Conservation (phyloP, 768 basidiomycete species). For the Russula compacta region DNA sequence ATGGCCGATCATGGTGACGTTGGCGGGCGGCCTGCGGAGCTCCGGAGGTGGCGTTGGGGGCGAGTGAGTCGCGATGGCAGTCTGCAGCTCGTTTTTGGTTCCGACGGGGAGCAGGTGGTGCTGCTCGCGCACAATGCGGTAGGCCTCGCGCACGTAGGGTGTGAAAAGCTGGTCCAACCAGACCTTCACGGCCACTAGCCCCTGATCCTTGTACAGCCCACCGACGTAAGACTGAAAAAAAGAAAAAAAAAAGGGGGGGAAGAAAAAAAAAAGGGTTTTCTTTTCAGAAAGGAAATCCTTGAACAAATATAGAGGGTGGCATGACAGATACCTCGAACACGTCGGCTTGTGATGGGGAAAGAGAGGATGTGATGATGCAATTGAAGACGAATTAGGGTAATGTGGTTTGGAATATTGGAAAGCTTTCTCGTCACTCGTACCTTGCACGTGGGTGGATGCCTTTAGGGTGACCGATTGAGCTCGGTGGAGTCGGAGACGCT, state of each 20-base stretch:
- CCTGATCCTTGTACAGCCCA: slow-evolving; percentile 66
- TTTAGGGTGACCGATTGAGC: slow-evolving; percentile 65
- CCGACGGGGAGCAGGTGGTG: slow-evolving; percentile 49
- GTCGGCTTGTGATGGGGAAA: slow-evolving; percentile 42
- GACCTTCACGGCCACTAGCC: slow-evolving; percentile 40
- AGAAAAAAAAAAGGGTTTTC: neutral
- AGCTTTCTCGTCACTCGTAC: slow-evolving; percentile 29
- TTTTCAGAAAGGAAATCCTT: neutral
- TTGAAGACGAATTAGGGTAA: neutral
- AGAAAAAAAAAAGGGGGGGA: neutral
- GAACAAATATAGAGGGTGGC: neutral
- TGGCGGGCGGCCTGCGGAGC: neutral
- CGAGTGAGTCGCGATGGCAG: slow-evolving; percentile 21
- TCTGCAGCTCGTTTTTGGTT: slow-evolving; percentile 24
- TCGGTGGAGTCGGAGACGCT: slow-evolving; percentile 52
- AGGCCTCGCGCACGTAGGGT: slow-evolving; percentile 56
- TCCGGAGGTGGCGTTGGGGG: slow-evolving; percentile 16
- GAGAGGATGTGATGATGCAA: neutral
- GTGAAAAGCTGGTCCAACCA: slow-evolving; percentile 59
- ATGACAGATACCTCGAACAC: slow-evolving; percentile 55
- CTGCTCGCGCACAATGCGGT: slow-evolving; percentile 52
- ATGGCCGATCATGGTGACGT: slow-evolving; percentile 42
- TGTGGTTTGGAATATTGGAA: neutral
- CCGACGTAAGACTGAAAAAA: slow-evolving; percentile 61
- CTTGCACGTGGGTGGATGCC: slow-evolving; percentile 65